Base-by-base conservation (phyloP, 495 filamentous ascomycete species). In the Neurospora sp. region DNA sequence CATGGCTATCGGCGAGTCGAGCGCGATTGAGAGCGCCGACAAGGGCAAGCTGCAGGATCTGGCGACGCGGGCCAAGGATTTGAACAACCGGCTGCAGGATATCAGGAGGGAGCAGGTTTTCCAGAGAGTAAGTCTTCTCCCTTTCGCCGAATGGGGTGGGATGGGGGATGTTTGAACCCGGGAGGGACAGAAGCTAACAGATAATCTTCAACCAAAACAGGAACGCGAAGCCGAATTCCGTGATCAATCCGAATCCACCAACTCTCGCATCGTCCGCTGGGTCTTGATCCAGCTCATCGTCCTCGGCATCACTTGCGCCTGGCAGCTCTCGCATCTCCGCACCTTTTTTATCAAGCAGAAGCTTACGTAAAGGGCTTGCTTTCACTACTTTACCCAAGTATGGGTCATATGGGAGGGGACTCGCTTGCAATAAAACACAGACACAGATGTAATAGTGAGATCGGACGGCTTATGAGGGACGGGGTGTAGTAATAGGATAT, bases 261-360 rank as follows among this genome's bases (percentile, higher is more conserved):
- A 99, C 84, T 89, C 90, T 31, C 90, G 95, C 77, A 96, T 98
- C 69, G 92, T 99, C 35, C 90, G 94, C 72, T 99, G 96, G 96
- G 93, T 94, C 61, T 81, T 97, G 71, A 90, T 98, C 73, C 96
- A 99, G 82, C 83, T 98, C 68, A 87, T 89, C 72, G 89, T 99
- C n/a, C 85, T 99, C 45, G 94, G 92, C 38, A 87, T 91, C 68
- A 96, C 96, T 38, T 99, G 96, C 82, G 93, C 96, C 71, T 99
- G 96, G 96, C 96, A 99, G 82, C 86, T 99, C 40, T 96, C 93
- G 14, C 94, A 98, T 82, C 87, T 99, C 71, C 86, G 96, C 71
- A 91, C 93, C 31, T 99, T 99, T 87, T 99, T 99, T 85, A 99
- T 99, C 86, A 99, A 99, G 88, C 96, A 99, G 85, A 99, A 99